Percentiles rank a stretch among this genome's conserved stretches.
Evolutionary conservation across 2,329 filamentous ascomycete genomes (phyloP).

Genomic region (Thermothelomyces thermophilus): DNA sequence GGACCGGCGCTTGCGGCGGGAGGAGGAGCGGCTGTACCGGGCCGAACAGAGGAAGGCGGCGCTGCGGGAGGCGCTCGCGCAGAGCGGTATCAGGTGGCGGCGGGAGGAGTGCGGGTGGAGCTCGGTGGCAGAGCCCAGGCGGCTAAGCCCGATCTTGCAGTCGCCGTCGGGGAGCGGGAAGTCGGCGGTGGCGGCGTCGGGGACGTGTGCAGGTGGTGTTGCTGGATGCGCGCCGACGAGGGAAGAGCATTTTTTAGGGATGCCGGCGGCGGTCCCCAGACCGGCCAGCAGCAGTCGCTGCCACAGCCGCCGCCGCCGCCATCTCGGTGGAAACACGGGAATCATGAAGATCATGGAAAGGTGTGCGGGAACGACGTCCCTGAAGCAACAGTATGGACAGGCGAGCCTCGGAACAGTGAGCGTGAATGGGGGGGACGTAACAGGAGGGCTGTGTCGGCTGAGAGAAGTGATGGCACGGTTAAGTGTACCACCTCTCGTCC

Average conservation of each 20-base stretch:
- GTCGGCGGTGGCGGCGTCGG: not conserved
- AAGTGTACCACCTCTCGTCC: slow-evolving; percentile 18
- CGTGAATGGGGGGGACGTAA: not conserved
- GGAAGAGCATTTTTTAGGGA: slow-evolving; percentile 35
- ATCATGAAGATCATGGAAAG: not conserved
- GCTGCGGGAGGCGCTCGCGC: slow-evolving; percentile 27
- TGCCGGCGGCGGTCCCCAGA: slow-evolving; percentile 18
- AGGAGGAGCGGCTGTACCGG: slow-evolving; percentile 36
- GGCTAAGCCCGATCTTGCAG: slow-evolving; percentile 43
- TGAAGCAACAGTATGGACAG: not conserved
- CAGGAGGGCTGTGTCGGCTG: slow-evolving; percentile 17
- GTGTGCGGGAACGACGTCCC: not conserved
- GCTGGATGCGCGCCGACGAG: not conserved
- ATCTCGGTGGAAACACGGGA: not conserved
- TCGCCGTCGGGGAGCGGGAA: slow-evolving; percentile 29
- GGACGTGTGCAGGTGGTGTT: not conserved
- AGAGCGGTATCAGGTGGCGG: slow-evolving; percentile 38
- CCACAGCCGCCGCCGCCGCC: slow-evolving; percentile 4
- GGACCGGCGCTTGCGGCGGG: slow-evolving; percentile 26
- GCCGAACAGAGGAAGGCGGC: slow-evolving; percentile 37
- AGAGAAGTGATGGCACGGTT: slow-evolving; percentile 25
- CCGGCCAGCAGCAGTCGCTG: slow-evolving; percentile 18
- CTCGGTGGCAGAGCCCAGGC: slow-evolving; percentile 41
- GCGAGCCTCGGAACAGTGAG: not conserved
- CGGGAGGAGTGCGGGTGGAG: slow-evolving; percentile 44